Base-by-base conservation (phyloP, 2,329 filamentous ascomycete genomes). In the Fusarium coffeatum region DNA sequence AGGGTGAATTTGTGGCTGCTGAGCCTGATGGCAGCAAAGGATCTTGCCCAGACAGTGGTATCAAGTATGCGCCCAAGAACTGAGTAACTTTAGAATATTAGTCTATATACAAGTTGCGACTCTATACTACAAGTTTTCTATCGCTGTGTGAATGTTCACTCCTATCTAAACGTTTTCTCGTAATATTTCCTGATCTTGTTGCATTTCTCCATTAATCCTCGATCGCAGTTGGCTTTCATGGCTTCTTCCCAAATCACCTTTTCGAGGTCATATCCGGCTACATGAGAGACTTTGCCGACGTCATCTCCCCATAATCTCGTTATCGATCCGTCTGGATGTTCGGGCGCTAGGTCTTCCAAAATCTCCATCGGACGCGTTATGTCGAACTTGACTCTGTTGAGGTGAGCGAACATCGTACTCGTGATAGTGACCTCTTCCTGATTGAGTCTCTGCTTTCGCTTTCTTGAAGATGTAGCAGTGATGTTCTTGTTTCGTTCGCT, bases 1-100 rank as follows among this genome's bases (percentile, higher is more conserved):
- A 82, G 4, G 91, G 89, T 34, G 78, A 85, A 4, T 93, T 91
- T 73, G 83, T 89, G 27, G 79, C 89, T 16, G 78, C 86, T 4
- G 82, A 85, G 43, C 85, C 79, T 60, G 86, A 89, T 70, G 87
- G 89, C 41, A 84, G 85, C 15, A 86, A 84, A 50, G 59, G 71
- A 27, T 87, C 82, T 45, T 94, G 92, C 77, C 88, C 91, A 1
- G 55, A 48, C 28, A 71, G 53, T 10, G 77, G 77, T 11, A 75
- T 78, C 66, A 70, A 73, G 55, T 78, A 78, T 42, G 50, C 71
- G 10, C 76, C 75, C 16, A 78, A 78, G 66, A 59, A 66, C 47
- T 66, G 32, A 48, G 11, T n/a, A 27, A 15, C 7, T 6, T n/a
- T 15, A 8, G 3, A 5, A 16, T 30, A 41, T 43, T 47, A 20